phyloP scores from a whole-genome alignment of 306 rosid species.

The Lathyrus aphaca region DNA sequence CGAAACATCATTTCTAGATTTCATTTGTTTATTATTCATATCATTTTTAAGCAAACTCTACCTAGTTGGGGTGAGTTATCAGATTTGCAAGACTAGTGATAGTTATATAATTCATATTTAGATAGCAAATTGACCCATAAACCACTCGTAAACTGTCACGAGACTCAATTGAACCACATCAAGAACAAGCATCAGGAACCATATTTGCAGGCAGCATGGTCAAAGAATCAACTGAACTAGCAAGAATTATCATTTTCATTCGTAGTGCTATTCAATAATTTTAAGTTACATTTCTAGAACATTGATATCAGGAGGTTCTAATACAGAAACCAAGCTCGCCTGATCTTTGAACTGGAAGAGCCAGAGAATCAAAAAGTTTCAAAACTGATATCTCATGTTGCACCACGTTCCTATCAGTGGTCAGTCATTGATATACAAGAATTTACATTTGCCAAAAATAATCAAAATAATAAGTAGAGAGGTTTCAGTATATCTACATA shows the following conservation, averaged over 20 bases:
- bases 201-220: slow-evolving; percentile 4
- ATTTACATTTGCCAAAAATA: slow-evolving; percentile 36
- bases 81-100: neutral
- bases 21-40: neutral
- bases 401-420: slow-evolving; percentile 12
- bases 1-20: too few species aligned
- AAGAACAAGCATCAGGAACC: neutral
- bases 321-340: slow-evolving; percentile 1
- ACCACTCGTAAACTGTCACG: neutral
- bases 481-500: slow-evolving; percentile 27
- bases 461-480: slow-evolving; percentile 7
- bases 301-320: neutral
- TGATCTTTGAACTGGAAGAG: slow-evolving; percentile 11
- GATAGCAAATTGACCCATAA: slow-evolving; percentile 13
- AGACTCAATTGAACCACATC: neutral
- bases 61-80: neutral
- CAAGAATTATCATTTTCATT: slow-evolving; percentile 19
- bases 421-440: slow-evolving; percentile 28
- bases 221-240: slow-evolving; percentile 6
- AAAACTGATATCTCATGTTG: slow-evolving; percentile 27
- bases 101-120: neutral
- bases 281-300: neutral
- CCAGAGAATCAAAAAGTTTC: neutral
- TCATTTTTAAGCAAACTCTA: slow-evolving; percentile 11
- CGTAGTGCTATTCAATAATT: neutral